Conservation (phyloP, 1,284 basidiomycete species). For the Puccinia sorghi region DNA sequence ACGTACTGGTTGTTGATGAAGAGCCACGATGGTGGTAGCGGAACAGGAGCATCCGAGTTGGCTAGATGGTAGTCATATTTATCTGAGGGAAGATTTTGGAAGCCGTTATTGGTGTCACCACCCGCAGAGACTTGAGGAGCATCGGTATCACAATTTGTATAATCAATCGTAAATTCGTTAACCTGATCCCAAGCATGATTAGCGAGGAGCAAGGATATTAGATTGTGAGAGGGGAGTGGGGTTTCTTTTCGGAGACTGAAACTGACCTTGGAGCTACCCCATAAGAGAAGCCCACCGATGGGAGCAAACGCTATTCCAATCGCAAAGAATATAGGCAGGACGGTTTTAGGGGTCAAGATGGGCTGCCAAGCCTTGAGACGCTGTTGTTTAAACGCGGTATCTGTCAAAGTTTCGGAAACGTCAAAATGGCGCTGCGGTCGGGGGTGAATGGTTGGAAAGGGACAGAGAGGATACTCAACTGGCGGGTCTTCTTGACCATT, state of each 20-base stretch:
- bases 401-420: too few relatives aligned
- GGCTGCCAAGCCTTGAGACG: conserved; percentile 99
- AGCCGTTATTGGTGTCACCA: conserved; percentile 60
- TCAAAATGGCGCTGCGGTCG: too few relatives aligned
- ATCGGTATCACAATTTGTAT: conserved; percentile 79
- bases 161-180: conserved; percentile 91
- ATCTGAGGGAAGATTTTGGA: conserved; percentile 66
- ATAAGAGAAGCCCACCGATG: conserved; percentile 76
- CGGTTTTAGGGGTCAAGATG: conserved; percentile 94
- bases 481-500: conserved; percentile 46
- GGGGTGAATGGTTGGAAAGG: background rate
- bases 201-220: background rate
- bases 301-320: conserved; percentile 93
- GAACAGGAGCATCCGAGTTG: conserved; percentile 50
- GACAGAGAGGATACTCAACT: conserved; percentile 5
- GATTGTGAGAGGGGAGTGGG: background rate
- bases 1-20: conserved; percentile 52
- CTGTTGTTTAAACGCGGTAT: conserved; percentile 99
- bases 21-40: conserved; percentile 51
- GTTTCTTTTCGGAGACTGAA: background rate
- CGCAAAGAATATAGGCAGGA: conserved; percentile 92
- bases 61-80: conserved; percentile 69
- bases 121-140: conserved; percentile 59
- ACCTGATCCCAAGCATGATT: conserved; percentile 62
- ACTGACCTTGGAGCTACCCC: conserved; percentile 71